Conservation (phyloP, 768 basidiomycete genomes). For the Tricholoma saponaceum region DNA sequence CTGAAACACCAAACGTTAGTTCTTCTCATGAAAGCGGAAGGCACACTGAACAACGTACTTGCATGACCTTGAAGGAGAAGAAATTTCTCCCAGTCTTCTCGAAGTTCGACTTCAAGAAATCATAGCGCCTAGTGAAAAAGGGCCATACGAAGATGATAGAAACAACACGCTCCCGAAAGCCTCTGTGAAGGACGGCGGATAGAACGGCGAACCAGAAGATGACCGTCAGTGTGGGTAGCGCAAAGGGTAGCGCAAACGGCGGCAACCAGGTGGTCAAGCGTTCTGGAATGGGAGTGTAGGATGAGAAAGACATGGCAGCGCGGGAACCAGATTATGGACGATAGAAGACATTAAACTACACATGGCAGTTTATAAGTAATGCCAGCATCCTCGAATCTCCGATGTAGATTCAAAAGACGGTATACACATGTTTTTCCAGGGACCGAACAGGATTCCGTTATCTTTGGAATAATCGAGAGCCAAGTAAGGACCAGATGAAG, state of each 20-base stretch:
- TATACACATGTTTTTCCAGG: background rate
- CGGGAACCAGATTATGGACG: background rate
- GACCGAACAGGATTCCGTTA: background rate
- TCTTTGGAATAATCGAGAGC: background rate
- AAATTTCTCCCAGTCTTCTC: background rate
- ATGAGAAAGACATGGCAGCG: background rate
- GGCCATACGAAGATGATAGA: slow-evolving; percentile 1
- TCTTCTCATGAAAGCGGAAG: background rate
- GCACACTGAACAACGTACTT: background rate
- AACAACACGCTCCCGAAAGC: background rate
- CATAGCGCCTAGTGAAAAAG: slow-evolving; percentile 1
- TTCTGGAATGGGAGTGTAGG: background rate
- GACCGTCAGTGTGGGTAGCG: background rate
- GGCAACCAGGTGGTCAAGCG: background rate
- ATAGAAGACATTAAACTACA: background rate
- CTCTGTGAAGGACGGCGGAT: background rate
- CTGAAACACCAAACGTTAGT: background rate
- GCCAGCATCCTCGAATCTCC: background rate
- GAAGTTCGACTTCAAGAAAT: slow-evolving; percentile 1
- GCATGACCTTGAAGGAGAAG: slow-evolving; percentile 1
- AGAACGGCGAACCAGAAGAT: background rate
- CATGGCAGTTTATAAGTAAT: background rate
- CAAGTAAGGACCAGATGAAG: background rate
- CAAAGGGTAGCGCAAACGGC: background rate
- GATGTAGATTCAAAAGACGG: background rate